Conservation (phyloP, 169 alveolate species). For the Cryptosporidium sp. region DNA sequence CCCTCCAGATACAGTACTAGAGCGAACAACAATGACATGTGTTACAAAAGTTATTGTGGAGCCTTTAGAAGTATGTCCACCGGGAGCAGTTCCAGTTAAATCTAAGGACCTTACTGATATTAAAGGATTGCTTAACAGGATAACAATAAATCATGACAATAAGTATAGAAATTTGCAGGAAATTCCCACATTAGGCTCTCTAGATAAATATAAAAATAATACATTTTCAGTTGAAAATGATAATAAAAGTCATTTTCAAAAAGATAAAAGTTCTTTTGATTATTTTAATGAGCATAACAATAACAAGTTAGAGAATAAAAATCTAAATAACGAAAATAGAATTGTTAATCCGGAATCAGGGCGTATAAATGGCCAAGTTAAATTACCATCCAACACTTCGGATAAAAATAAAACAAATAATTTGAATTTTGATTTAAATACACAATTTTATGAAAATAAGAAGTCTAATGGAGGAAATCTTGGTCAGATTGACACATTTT, state of each 20-base stretch:
- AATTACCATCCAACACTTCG: not conserved
- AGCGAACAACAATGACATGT: conserved; percentile 69
- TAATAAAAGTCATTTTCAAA: not conserved
- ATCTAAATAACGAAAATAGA: not conserved
- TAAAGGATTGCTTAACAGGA: conserved; percentile 37
- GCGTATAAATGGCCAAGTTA: not conserved
- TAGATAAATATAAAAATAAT: not conserved
- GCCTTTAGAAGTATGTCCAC: conserved; percentile 72
- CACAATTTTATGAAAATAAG: not conserved
- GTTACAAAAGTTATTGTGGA: conserved; percentile 63
- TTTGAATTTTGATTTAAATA: not conserved
- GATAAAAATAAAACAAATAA: not conserved
- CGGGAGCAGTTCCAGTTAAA: conserved; percentile 69
- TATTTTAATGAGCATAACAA: not conserved
- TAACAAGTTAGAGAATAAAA: not conserved
- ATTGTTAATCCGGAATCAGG: not conserved
- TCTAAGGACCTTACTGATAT: conserved; percentile 48
- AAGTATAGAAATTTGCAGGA: conserved; percentile 27
- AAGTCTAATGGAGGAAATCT: not conserved
- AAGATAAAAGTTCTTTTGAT: not conserved
- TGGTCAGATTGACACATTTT: conserved; percentile 52
- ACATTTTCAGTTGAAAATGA: not conserved
- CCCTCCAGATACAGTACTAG: conserved; percentile 60
- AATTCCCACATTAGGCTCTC: conserved; percentile 57
- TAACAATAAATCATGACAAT: not conserved